Base-by-base conservation (phyloP, 2,329 filamentous ascomycete genomes). In the Juglanconis juglandina region DNA sequence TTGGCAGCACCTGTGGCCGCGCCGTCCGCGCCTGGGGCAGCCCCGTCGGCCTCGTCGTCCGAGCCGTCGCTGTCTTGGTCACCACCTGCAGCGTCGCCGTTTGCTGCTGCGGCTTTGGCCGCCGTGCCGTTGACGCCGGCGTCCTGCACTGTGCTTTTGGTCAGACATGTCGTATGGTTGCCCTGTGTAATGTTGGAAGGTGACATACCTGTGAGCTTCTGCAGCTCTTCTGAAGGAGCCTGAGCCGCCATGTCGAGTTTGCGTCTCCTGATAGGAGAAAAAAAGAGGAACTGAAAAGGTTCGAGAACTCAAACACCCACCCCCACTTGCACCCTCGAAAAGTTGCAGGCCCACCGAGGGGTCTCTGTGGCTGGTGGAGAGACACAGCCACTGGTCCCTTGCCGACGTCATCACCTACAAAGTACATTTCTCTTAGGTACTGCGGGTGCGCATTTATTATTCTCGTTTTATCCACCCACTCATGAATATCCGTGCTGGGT, bases 31-130 rank as follows among this genome's bases (percentile, higher is more conserved):
- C 75, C 77, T 6, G 72, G 72, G 13, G 71, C 69, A 8, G 70
- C 69, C 17, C 75, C 78, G 24, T 81, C 81, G 3, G 77, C 79
- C 9, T 83, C 81, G 53, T 83, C 81, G 33, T 80, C 81, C n/a
- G 79, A 81, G 58, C 82, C 79, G 60, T 80, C 79, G 63, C 74
- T 76, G 48, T 80, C 78, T 62, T 75, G 69, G 24, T 56, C 53
- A 32, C 32, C 53, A 24, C 74, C 73, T 41, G 71, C 74, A 57
- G 75, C 75, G 58, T 73, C 73, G 58, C 70, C 73, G 64, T 73
- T 73, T 63, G 71, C 71, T 42, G 73, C 72, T 42, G 73, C 72
- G 49, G 73, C 69, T 55, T 76, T 75, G 47, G 66, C 70, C 63
- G 72, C 66, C 58, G 75, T 75, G 66, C 73, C 72, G 62, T 75